Base-by-base conservation (phyloP, 1,284 basidiomycete species). In the Mrakiaceae sp. region DNA sequence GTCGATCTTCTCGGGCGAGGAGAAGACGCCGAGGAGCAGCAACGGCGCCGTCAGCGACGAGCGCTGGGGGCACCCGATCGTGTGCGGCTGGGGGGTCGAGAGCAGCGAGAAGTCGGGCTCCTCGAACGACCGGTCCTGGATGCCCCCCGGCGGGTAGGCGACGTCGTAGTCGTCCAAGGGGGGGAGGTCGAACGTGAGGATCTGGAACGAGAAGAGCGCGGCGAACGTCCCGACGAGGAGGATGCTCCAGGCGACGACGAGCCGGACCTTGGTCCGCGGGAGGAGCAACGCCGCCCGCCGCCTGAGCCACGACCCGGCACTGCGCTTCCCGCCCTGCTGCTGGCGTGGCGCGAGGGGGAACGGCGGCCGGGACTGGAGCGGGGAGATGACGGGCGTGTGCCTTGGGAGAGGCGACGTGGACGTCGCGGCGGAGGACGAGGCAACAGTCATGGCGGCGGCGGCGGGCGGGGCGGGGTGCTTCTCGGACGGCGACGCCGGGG, bases 61-160 rank as follows among this genome's bases (percentile, higher is more conserved):
- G 14, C 64, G 53, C 44, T 58, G 75, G 47, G 8, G 74, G 71
- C 47, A 77, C 6, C 75, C 75, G n/a, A 77, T 73, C 67, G 72
- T 69, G 65, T 71, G 71, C 16, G 77, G 77, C 66, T 75, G 76
- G 39, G n/a, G 67, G 9, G 70, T 69, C 50, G 70, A 70, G 58
- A 77, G 65, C 40, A 78, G 67, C 6, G 71, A 71, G 66, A 70
- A 78, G 69, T 77, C 74, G 0, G 77, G 77, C 66, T 77, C 77
- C 48, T 66, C 65, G 54, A 66, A 63, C n/a, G 65, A 66, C 10
- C 64, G 60, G 27, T 48, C 43, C 42, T 58, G 57, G n/a, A 53
- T 11, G 5, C 51, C 64, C 8, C 16, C 43, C 3, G 54, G 48
- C 14, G 60, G 55, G 16, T 66, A 55, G 6, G 58, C 43, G 14